Evolutionary conservation across 306 rosid species (phyloP).

Genomic region (Canavalia gladiata): DNA sequence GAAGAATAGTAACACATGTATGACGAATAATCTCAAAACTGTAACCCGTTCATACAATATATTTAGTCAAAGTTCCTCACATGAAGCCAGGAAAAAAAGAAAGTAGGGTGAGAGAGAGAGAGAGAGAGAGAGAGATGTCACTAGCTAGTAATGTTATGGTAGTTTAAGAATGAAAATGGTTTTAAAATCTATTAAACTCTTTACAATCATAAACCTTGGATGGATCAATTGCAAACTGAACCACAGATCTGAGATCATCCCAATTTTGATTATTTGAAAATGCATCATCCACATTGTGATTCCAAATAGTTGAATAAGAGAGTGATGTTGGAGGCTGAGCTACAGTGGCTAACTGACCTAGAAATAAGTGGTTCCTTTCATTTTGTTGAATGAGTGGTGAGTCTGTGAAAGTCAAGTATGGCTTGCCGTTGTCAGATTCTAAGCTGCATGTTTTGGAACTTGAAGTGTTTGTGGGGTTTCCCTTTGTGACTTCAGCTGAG

Average conservation of each 20-base stretch:
- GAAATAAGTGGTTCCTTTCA: slow-evolving; percentile 48
- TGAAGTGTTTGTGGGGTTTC: slow-evolving; percentile 50
- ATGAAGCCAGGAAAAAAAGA: not conserved
- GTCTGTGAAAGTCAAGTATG: slow-evolving; percentile 49
- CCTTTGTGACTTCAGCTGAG: slow-evolving; percentile 19
- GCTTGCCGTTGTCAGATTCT: slow-evolving; percentile 60
- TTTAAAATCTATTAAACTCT: slow-evolving; percentile 25
- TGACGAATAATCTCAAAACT: not conserved
- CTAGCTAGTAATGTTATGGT: not conserved
- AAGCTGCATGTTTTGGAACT: slow-evolving; percentile 69
- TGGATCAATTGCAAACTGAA: slow-evolving; percentile 66
- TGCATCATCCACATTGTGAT: slow-evolving; percentile 50
- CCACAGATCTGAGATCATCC: slow-evolving; percentile 78
- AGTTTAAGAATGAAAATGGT: slow-evolving; percentile 2
- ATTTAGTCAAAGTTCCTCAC: slow-evolving; percentile 31
- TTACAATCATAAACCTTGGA: slow-evolving; percentile 59
- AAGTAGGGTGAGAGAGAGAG: not conserved
- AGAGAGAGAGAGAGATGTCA: not conserved
- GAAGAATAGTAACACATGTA: not conserved
- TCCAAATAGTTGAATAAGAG: slow-evolving; percentile 57
- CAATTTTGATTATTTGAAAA: slow-evolving; percentile 62
- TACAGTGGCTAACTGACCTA: slow-evolving; percentile 37
- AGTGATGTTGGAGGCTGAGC: slow-evolving; percentile 49
- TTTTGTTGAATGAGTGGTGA: slow-evolving; percentile 48
- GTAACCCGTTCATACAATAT: slow-evolving; percentile 17